Conservation (phyloP, 371 early-diverging fungal species). For the Batrachochytrium dendrobatidis region DNA sequence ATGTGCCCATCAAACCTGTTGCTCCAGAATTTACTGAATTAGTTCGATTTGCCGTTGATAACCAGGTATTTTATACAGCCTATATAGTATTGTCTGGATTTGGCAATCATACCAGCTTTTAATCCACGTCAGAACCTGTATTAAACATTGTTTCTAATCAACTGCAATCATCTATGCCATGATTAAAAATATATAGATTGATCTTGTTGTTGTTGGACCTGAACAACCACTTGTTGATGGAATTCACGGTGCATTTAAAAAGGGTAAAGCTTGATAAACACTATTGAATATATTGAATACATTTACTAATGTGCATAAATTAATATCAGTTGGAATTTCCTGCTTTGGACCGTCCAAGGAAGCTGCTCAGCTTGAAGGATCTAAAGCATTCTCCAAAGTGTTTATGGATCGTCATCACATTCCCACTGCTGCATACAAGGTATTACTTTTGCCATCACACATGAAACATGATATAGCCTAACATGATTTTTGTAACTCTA, state of each 20-base stretch:
- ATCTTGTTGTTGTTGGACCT: conserved; percentile 86
- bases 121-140: too few species aligned
- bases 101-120: too few species aligned
- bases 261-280: conserved; percentile 45
- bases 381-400: conserved; percentile 95
- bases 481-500: not conserved
- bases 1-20: conserved; percentile 54
- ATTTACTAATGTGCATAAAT: not conserved
- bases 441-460: conserved; percentile 13
- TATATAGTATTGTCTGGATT: too few species aligned
- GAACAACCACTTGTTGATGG: conserved; percentile 96
- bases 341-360: conserved; percentile 88
- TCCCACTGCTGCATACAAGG: conserved; percentile 89
- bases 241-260: conserved; percentile 70
- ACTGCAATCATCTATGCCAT: too few species aligned
- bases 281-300: not conserved
- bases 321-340: conserved; percentile 73
- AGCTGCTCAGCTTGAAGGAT: conserved; percentile 92
- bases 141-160: too few species aligned
- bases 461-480: not conserved
- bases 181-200: too few species aligned
- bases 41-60: conserved; percentile 68
- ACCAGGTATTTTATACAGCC: conserved; percentile 58
- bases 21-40: conserved; percentile 61
- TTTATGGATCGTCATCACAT: conserved; percentile 94